Conservation (phyloP, 2,329 filamentous ascomycete species). For the Clonostachys rhizophaga region DNA sequence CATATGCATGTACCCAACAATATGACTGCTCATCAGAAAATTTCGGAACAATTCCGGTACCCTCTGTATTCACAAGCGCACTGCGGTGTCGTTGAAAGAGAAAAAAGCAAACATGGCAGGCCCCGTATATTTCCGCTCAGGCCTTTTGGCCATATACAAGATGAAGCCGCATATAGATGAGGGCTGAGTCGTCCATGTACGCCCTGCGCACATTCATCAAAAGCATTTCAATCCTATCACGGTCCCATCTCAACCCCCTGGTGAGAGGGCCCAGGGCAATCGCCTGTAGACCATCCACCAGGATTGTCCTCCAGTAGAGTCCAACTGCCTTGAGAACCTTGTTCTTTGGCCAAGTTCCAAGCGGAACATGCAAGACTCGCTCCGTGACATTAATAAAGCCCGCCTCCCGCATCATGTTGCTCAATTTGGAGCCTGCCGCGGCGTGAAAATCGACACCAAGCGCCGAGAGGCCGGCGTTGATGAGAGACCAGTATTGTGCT, state of each 20-base stretch:
- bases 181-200: background rate
- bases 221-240: background rate
- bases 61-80: too few species aligned
- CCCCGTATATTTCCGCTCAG: too few species aligned
- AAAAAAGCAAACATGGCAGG: too few species aligned
- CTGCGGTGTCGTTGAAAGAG: too few species aligned
- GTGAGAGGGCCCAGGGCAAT: background rate
- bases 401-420: background rate
- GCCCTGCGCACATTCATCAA: background rate
- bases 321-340: background rate
- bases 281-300: background rate
- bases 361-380: slow-evolving; percentile 1
- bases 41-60: too few species aligned
- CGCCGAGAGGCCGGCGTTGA: background rate
- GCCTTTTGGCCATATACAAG: background rate
- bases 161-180: background rate
- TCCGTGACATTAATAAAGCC: slow-evolving; percentile 2
- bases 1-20: too few species aligned
- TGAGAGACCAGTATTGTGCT: background rate
- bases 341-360: slow-evolving; percentile 5
- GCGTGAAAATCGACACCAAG: background rate
- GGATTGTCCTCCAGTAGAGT: background rate
- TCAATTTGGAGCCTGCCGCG: background rate
- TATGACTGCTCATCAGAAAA: too few species aligned
- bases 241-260: background rate